Percentiles rank a stretch among this genome's conserved stretches.
Conservation (phyloP, 495 filamentous ascomycete genomes). For the Ramalina peruviana region DNA sequence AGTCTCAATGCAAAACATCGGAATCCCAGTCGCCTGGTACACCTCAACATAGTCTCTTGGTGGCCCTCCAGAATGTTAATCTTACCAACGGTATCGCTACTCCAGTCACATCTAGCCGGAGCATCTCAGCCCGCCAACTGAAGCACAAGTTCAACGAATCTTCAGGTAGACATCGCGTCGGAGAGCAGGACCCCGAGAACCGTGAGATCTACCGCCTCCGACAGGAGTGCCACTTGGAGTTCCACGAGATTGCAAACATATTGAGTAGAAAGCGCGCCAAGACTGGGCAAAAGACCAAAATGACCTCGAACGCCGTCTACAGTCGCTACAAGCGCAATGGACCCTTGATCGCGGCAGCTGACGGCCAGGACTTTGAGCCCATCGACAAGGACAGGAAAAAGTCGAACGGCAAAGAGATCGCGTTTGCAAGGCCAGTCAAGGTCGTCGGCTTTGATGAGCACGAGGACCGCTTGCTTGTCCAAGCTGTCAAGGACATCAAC, state of each 20-base stretch:
- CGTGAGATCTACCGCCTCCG: conserved; percentile 18
- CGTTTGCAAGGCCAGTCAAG: not conserved
- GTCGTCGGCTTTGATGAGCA: conserved; percentile 1
- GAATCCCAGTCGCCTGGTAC: not conserved
- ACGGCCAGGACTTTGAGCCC: conserved; percentile 12
- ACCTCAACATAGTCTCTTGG: not conserved
- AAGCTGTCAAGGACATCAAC: conserved; percentile 5
- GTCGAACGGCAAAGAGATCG: not conserved
- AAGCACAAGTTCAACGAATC: not conserved
- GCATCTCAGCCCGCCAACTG: not conserved
- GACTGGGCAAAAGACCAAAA: conserved; percentile 3
- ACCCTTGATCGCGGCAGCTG: conserved; percentile 12
- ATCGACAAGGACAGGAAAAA: not conserved
- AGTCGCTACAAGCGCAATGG: conserved; percentile 21
- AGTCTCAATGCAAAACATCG: not conserved
- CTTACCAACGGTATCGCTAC: not conserved
- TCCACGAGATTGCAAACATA: conserved; percentile 14
- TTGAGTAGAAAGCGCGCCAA: conserved; percentile 16
- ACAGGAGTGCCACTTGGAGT: conserved; percentile 8
- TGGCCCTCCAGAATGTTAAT: not conserved
- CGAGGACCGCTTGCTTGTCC: conserved; percentile 9
- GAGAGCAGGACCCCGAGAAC: conserved; percentile 18
- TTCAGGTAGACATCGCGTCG: not conserved
- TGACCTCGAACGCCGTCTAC: conserved; percentile 20
- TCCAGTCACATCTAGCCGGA: not conserved